Evolutionary conservation across 192 early-diverging fungal species (phyloP).

Genomic region (Chytriomyces hyalinus): DNA sequence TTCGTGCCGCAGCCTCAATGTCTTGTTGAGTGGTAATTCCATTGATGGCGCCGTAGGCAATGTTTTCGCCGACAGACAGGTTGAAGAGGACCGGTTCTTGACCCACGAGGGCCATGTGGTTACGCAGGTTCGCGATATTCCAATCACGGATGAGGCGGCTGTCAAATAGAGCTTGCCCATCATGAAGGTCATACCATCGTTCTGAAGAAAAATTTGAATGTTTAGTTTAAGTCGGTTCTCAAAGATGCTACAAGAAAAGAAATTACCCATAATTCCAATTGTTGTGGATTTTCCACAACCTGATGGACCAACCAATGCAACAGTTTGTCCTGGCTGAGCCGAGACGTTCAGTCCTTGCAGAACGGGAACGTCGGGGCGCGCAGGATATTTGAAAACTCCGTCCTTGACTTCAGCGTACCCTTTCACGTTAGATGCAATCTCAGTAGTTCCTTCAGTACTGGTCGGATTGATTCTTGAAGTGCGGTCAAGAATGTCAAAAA

Average conservation of each 20-base stretch:
- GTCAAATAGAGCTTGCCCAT: slow-evolving; percentile 69
- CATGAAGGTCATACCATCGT: slow-evolving; percentile 78
- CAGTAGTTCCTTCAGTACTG: slow-evolving; percentile 24
- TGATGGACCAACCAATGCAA: slow-evolving; percentile 85
- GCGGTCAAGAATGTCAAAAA: slow-evolving; percentile 76
- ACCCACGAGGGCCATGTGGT: slow-evolving; percentile 82
- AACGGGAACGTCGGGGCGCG: slow-evolving; percentile 58
- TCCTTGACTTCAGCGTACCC: slow-evolving; percentile 61
- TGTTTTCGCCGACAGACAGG: slow-evolving; percentile 87
- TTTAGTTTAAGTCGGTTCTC: not conserved
- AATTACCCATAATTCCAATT: slow-evolving; percentile 41
- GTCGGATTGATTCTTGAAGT: slow-evolving; percentile 68
- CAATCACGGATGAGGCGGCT: slow-evolving; percentile 63
- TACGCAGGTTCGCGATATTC: slow-evolving; percentile 71
- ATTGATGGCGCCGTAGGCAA: slow-evolving; percentile 61
- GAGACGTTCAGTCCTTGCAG: slow-evolving; percentile 61
- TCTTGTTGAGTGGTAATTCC: slow-evolving; percentile 65
- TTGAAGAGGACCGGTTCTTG: slow-evolving; percentile 94
- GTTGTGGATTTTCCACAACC: slow-evolving; percentile 81
- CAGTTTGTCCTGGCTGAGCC: slow-evolving; percentile 69
- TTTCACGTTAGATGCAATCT: slow-evolving; percentile 46
- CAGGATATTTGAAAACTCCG: slow-evolving; percentile 75
- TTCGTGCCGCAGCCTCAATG: slow-evolving; percentile 70
- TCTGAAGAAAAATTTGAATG: slow-evolving; percentile 52
- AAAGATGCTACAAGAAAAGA: not conserved